Evolutionary conservation across 768 basidiomycete genomes (phyloP).

Genomic region (Pleurotus giganteus): DNA sequence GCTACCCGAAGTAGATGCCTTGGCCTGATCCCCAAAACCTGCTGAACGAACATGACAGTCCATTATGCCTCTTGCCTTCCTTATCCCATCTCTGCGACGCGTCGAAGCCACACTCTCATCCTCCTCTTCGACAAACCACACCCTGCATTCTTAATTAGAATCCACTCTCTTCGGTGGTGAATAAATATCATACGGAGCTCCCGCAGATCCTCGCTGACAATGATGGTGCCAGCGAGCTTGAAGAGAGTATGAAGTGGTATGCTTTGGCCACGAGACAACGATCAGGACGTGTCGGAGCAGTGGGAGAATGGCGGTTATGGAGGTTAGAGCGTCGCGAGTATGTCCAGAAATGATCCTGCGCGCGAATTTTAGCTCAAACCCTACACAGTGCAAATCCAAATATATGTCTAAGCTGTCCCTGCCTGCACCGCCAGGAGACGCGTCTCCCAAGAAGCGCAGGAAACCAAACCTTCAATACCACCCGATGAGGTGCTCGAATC

Average conservation of each 20-base stretch:
- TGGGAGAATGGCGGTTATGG: slow-evolving; percentile 56
- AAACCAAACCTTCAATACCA: slow-evolving; percentile 19
- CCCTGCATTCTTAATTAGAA: slow-evolving; percentile 58
- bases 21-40: slow-evolving; percentile 5
- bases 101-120: slow-evolving; percentile 34
- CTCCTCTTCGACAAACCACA: slow-evolving; percentile 37
- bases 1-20: slow-evolving; percentile 62
- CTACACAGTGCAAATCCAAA: slow-evolving; percentile 69
- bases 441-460: slow-evolving; percentile 28
- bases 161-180: slow-evolving; percentile 54
- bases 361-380: not conserved
- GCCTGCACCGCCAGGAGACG: slow-evolving; percentile 33
- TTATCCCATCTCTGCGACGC: slow-evolving; percentile 56
- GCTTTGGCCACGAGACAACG: slow-evolving; percentile 59
- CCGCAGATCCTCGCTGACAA: slow-evolving; percentile 55
- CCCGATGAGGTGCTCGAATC: slow-evolving; percentile 59
- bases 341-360: slow-evolving; percentile 13
- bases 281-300: slow-evolving; percentile 22
- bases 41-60: slow-evolving; percentile 43
- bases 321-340: slow-evolving; percentile 71
- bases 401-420: slow-evolving; percentile 65
- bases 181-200: slow-evolving; percentile 68
- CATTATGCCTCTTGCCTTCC: slow-evolving; percentile 61
- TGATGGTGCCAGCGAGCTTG: slow-evolving; percentile 59
- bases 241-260: slow-evolving; percentile 80